phyloP scores from a whole-genome alignment of 306 rosid species.

The Cucurbita ficifolia region DNA sequence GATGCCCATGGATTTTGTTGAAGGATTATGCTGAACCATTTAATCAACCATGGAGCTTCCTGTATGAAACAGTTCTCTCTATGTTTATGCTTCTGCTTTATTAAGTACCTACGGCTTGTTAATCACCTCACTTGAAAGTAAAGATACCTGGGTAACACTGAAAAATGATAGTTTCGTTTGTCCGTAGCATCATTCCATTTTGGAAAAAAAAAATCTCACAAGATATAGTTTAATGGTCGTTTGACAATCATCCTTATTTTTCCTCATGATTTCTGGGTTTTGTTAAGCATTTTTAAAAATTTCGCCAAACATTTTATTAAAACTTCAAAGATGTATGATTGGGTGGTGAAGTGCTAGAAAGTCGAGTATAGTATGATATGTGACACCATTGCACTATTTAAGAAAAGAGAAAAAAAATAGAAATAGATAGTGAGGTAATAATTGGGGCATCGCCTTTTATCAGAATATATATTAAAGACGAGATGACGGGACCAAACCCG shows the following conservation, averaged over 20 bases:
- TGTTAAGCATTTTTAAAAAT: neutral
- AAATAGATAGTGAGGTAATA: neutral
- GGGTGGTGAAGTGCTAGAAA: neutral
- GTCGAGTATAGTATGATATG: neutral
- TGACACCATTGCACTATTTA: neutral
- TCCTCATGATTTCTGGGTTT: neutral
- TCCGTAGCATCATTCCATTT: neutral
- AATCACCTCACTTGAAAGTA: neutral
- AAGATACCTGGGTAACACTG: neutral
- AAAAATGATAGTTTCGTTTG: neutral
- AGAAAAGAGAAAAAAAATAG: neutral
- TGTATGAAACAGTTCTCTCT: neutral
- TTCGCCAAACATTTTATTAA: too few species aligned
- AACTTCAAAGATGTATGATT: neutral
- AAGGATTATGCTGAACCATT: constrained; percentile 22
- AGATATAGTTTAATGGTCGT: too few species aligned
- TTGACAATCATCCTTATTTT: too few species aligned
- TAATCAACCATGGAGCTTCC: neutral
- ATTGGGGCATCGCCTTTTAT: neutral
- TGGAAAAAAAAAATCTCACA: too few species aligned
- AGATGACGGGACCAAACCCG: neutral
- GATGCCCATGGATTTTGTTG: constrained; percentile 40
- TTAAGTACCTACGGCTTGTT: neutral
- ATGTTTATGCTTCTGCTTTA: neutral
- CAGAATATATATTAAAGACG: neutral